phyloP scores from a whole-genome alignment of 192 early-diverging fungal genomes.

The Spinellus fusiger region DNA sequence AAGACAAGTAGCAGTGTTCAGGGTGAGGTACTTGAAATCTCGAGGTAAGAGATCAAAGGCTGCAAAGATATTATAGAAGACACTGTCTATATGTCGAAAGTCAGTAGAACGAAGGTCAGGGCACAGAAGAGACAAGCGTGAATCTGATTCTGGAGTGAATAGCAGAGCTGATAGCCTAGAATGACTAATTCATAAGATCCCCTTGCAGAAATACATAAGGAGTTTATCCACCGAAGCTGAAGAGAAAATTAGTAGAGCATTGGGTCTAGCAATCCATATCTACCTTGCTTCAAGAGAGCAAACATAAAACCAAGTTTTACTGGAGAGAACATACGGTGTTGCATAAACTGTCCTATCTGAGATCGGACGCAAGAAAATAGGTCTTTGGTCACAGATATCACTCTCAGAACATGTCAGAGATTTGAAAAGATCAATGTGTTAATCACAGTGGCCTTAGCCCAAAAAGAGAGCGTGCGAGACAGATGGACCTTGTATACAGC shows the following conservation, averaged over 20 bases:
- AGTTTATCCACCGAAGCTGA: not conserved
- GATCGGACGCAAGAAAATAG: not conserved
- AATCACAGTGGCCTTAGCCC: not conserved
- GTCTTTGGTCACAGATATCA: not conserved
- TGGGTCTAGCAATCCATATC: not conserved
- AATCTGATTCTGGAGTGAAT: not conserved
- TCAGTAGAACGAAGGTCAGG: not conserved
- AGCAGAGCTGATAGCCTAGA: not conserved
- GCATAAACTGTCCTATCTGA: not conserved
- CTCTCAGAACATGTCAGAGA: no score
- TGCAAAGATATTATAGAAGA: not conserved
- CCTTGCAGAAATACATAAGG: not conserved
- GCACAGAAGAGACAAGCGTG: not conserved
- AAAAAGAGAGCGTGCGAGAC: not conserved
- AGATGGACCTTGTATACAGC: not conserved
- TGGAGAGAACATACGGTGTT: not conserved
- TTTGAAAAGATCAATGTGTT: not conserved
- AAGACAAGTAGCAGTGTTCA: not conserved
- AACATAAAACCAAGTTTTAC: not conserved
- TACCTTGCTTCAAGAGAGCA: not conserved
- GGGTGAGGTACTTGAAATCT: not conserved
- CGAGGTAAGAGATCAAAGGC: not conserved
- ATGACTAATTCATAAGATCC: not conserved
- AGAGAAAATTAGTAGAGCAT: not conserved
- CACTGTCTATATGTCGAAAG: not conserved